phyloP scores from a whole-genome alignment of 139 green algal genomes.

The Axilococcus clingmanii region DNA sequence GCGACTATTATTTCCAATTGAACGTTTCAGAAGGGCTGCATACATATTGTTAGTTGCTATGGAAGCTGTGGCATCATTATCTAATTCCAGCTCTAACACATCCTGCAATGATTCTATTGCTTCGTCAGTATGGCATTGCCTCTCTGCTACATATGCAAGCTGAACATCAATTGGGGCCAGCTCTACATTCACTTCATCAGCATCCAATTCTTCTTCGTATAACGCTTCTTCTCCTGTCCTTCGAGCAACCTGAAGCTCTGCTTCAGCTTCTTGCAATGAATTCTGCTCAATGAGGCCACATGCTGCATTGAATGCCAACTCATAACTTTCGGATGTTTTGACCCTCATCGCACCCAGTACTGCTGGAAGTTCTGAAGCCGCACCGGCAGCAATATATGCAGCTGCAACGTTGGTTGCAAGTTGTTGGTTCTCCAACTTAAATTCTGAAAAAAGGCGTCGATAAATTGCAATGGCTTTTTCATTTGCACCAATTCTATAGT shows the following conservation, averaged over 20 bases:
- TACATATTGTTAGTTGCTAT: constrained; percentile 61
- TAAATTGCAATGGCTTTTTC: constrained; percentile 46
- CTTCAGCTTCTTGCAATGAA: constrained; percentile 47
- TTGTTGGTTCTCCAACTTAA: constrained; percentile 38
- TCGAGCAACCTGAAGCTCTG: constrained; percentile 59
- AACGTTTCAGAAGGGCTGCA: constrained; percentile 16
- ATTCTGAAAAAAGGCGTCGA: constrained; percentile 38
- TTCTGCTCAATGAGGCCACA: constrained; percentile 53
- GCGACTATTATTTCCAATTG: neutral
- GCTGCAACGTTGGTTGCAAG: constrained; percentile 77
- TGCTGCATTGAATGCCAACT: constrained; percentile 76
- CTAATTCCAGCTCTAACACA: constrained; percentile 22
- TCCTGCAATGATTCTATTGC: constrained; percentile 8
- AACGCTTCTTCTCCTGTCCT: constrained; percentile 73
- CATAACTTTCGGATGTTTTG: constrained; percentile 48
- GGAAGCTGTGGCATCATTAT: constrained; percentile 35
- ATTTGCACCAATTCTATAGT: constrained; percentile 60
- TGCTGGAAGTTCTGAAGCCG: constrained; percentile 46
- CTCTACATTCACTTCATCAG: constrained; percentile 80
- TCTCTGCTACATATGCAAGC: constrained; percentile 55
- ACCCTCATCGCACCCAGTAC: constrained; percentile 62
- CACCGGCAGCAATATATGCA: constrained; percentile 59
- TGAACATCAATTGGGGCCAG: constrained; percentile 70
- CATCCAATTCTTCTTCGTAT: constrained; percentile 71
- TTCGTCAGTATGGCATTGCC: neutral